Evolutionary conservation across 768 basidiomycete genomes (phyloP).

Genomic region (Phylloporus sp.): DNA sequence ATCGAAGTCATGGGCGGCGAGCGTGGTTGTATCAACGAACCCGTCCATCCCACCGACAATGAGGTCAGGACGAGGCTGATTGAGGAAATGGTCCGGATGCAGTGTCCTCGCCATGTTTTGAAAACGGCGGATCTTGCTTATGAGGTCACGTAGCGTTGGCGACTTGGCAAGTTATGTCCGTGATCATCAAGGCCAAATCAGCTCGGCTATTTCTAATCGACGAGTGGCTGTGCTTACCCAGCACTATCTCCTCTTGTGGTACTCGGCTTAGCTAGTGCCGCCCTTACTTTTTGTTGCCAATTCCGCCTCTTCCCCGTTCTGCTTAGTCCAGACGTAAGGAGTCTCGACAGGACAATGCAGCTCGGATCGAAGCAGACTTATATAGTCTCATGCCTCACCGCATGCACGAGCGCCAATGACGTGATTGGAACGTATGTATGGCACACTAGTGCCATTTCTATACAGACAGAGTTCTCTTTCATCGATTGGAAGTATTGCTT

Average conservation of each 20-base stretch:
- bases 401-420: constrained; percentile 8
- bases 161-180: background rate
- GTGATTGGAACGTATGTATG: constrained; percentile 21
- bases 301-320: no score
- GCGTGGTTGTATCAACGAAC: constrained; percentile 50
- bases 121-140: background rate
- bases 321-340: constrained; percentile 15
- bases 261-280: no score
- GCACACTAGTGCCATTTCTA: constrained; percentile 10
- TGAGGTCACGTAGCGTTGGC: no score
- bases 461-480: constrained; percentile 13
- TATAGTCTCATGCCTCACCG: constrained; percentile 9
- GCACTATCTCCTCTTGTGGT: no score
- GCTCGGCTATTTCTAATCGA: no score
- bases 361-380: constrained; percentile 9
- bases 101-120: constrained; percentile 11
- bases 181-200: no score
- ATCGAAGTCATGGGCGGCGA: constrained; percentile 86
- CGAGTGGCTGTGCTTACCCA: no score
- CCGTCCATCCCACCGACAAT: constrained; percentile 21
- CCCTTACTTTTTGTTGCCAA: background rate
- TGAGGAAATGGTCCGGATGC: constrained; percentile 31
- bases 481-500: constrained; percentile 10
- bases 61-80: constrained; percentile 31
- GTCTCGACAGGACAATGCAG: background rate